phyloP scores from a whole-genome alignment of 192 early-diverging fungal genomes.

The Polychytrium aggregatum region DNA sequence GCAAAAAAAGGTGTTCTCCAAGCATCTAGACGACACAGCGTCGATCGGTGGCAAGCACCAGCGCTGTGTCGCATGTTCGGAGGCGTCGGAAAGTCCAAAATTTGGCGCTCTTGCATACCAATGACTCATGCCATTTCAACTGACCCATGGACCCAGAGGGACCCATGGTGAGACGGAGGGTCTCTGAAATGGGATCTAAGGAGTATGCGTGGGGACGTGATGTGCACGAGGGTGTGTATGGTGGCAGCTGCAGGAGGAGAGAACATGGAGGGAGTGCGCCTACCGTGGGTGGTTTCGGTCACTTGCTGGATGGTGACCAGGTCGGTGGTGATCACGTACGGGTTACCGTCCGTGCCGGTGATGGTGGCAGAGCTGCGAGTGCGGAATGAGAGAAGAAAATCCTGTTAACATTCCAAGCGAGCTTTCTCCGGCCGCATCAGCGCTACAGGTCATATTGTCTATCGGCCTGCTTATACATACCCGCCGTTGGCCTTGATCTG shows the following conservation, averaged over 20 bases:
- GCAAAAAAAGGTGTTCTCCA: too few species aligned
- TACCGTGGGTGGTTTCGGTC: slow-evolving; percentile 37
- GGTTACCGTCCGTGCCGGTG: slow-evolving; percentile 46
- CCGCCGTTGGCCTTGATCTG: slow-evolving; percentile 14
- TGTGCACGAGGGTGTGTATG: neutral
- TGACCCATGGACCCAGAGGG: slow-evolving; percentile 19
- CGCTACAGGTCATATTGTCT: too few species aligned
- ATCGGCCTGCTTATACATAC: too few species aligned
- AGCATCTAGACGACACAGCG: too few species aligned
- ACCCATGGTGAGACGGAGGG: slow-evolving; percentile 3
- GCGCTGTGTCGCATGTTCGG: too few species aligned
- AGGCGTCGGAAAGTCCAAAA: neutral
- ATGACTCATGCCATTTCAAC: slow-evolving; percentile 51
- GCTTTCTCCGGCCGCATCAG: too few species aligned
- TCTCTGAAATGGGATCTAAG: slow-evolving; percentile 46
- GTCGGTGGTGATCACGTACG: slow-evolving; percentile 49
- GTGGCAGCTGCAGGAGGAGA: neutral
- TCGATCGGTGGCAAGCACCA: too few species aligned
- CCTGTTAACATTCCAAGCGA: too few species aligned
- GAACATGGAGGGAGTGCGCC: slow-evolving; percentile 1
- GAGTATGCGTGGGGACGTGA: slow-evolving; percentile 31
- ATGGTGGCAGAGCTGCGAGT: slow-evolving; percentile 37
- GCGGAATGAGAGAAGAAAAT: too few species aligned
- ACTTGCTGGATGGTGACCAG: slow-evolving; percentile 31
- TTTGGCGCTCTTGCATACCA: slow-evolving; percentile 33